Base-by-base conservation (phyloP, 805 yeast species). In the Priceomyces haplophilus region DNA sequence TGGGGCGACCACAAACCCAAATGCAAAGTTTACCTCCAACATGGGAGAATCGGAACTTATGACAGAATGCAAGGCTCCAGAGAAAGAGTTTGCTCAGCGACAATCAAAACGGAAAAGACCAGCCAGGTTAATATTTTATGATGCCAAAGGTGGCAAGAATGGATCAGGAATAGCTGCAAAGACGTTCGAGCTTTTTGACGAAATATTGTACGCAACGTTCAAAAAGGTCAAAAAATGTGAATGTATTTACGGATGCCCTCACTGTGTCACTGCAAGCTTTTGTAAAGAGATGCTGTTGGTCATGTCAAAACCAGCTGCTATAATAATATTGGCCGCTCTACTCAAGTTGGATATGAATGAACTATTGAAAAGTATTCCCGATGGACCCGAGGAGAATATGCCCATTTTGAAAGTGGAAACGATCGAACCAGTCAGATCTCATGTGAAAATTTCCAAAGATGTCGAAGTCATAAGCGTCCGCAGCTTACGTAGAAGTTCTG, bases 11-110 rank as follows among this genome's bases (percentile, higher is more conserved):
- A 59, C 69, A 6, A 54, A 61, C 30, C 66, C 69, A 0, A 62
- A 65, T 40, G 62, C 56, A 8, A 51, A 61, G 23, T 64, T 57
- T 40, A 48, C 50, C 8, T 59, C 67, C 1, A 57, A 43, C 30
- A 48, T 64, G 2, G 71, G 69, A 0, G 69, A 65, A 33, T 51
- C 70, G 2, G 99, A 93, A 52, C 74, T 93, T 11, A 78, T 78
- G 35, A 88, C 98, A 0, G 99, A 93, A 61, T 93, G 99, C 62
- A 93, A 93, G 55, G 97, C 98, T 0, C 97, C 99, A 0, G 96
- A 89, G 50, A 93, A 93, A 54, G 99, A 93, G 58, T 87, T 91
- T 71, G 87, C 96, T 1, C 74, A 75, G 38, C 64, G 88, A 21
- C 85, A 85, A 55, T 76, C 91, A 0, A 62, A 64, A 13, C 67